Conservation (phyloP, 2,329 filamentous ascomycete genomes). For the Colletotrichum sp. region DNA sequence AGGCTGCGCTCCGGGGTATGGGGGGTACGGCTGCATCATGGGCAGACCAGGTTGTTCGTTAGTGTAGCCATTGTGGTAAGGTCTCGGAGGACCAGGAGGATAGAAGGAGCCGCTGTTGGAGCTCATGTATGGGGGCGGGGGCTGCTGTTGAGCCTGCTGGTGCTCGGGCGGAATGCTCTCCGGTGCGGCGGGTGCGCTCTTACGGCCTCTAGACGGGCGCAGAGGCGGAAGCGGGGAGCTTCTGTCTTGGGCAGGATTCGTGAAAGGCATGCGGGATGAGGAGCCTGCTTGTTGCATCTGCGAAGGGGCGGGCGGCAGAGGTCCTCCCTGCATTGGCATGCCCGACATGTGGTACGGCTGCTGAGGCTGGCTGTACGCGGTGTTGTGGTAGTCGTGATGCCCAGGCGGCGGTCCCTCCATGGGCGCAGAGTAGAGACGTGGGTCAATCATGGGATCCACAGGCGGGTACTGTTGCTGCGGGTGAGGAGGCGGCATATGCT, state of each 20-base stretch:
- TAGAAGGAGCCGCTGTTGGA: slow-evolving; percentile 18
- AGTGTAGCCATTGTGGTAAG: slow-evolving; percentile 19
- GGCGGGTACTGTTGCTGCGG: slow-evolving; percentile 8
- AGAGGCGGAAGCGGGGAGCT: slow-evolving; percentile 21
- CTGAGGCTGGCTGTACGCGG: slow-evolving; percentile 8
- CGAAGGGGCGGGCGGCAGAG: slow-evolving; percentile 2
- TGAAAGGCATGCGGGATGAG: slow-evolving; percentile 21
- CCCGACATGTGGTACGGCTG: slow-evolving; percentile 11
- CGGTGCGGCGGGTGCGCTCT: slow-evolving; percentile 2
- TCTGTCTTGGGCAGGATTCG: slow-evolving; percentile 19
- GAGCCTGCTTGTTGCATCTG: slow-evolving; percentile 9
- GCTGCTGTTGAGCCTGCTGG: slow-evolving; percentile 11
- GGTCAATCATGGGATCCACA: slow-evolving; percentile 15
- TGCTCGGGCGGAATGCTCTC: slow-evolving; percentile 1
- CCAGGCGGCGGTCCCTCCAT: slow-evolving; percentile 9
- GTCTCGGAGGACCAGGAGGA: slow-evolving; percentile 15
- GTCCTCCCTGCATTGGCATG: slow-evolving; percentile 8
- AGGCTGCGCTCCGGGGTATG: slow-evolving; percentile 1
- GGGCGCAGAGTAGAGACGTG: slow-evolving; percentile 18
- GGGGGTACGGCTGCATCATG: slow-evolving; percentile 10
- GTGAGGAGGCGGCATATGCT: slow-evolving; percentile 12
- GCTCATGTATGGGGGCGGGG: slow-evolving; percentile 11
- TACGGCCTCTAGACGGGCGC: slow-evolving; percentile 16
- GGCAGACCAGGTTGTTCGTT: slow-evolving; percentile 14
- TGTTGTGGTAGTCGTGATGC: slow-evolving; percentile 16